Evolutionary conservation across 2,329 filamentous ascomycete genomes (phyloP).

Genomic region (Alternaria longipes): DNA sequence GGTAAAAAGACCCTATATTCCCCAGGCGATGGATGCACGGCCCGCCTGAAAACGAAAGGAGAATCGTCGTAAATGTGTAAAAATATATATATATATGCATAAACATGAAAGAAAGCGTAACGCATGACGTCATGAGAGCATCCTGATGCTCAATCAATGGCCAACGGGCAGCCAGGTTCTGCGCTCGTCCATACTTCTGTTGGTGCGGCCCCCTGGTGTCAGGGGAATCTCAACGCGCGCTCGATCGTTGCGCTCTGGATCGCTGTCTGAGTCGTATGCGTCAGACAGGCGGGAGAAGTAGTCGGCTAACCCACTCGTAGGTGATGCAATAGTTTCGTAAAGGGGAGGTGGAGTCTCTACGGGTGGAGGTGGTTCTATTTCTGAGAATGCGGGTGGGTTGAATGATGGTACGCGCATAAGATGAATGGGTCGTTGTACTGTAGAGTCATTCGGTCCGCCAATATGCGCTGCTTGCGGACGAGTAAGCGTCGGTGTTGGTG

Average conservation of each 20-base stretch:
- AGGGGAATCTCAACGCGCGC: constrained; percentile 66
- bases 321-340: constrained; percentile 82
- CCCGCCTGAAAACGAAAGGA: constrained; percentile 5
- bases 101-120: constrained; percentile 20
- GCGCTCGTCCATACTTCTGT: constrained; percentile 71
- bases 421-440: constrained; percentile 77
- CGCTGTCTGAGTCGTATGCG: constrained; percentile 68
- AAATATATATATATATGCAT: constrained; percentile 24
- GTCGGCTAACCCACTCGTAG: constrained; percentile 75
- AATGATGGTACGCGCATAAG: constrained; percentile 84
- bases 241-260: constrained; percentile 53
- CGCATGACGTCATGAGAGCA: constrained; percentile 42
- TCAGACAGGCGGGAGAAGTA: constrained; percentile 85
- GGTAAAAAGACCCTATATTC: neutral
- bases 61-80: constrained; percentile 6
- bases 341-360: constrained; percentile 83
- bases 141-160: constrained; percentile 34
- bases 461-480: constrained; percentile 58
- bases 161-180: constrained; percentile 63
- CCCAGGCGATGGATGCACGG: constrained; percentile 7
- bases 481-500: constrained; percentile 56
- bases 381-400: constrained; percentile 87
- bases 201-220: constrained; percentile 69
- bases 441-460: constrained; percentile 56
- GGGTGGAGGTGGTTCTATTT: constrained; percentile 77